These are phyloP conservation scores for Erodium moschatum DNA, from an alignment of 441 rosid genomes.

Conservation along the genomic window DNA sequence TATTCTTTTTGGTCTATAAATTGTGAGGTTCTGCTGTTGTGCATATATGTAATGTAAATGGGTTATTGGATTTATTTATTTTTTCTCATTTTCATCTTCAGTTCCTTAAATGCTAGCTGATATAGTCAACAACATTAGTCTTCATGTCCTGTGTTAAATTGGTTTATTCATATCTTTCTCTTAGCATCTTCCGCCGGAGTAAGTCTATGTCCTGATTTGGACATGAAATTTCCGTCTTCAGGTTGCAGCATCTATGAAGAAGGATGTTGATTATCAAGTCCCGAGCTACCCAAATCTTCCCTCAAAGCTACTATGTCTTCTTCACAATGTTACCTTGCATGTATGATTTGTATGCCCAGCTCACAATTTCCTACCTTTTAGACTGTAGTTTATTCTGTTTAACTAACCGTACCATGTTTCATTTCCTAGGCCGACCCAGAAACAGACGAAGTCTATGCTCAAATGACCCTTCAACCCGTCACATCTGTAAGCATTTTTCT, in stretches of 20 bases:
- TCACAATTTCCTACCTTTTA: background rate
- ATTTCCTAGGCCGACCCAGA: conserved; percentile 77
- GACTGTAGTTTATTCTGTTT: background rate
- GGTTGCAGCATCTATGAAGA: conserved; percentile 94
- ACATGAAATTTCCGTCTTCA: conserved; percentile 25
- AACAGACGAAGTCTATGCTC: conserved; percentile 92
- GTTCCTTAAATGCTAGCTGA: too few species aligned
- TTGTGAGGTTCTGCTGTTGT: too few species aligned
- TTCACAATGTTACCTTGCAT: conserved; percentile 74
- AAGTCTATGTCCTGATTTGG: background rate
- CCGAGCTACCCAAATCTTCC: conserved; percentile 90
- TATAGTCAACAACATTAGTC: too few species aligned
- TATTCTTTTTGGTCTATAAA: too few species aligned
- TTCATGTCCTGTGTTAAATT: background rate
- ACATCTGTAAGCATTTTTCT: conserved; percentile 37
- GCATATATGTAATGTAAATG: too few species aligned
- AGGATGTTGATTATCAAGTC: conserved; percentile 56
- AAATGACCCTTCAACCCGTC: conserved; percentile 95
- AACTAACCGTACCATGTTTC: conserved; percentile 7
- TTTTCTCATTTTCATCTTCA: background rate
- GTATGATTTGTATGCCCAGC: conserved; percentile 27
- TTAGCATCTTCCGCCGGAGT: background rate
- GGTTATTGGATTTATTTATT: background rate
- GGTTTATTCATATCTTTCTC: background rate
- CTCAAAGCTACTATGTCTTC: conserved; percentile 70